Conservation (phyloP, 306 rosid species). For the Medicago ruthenica region DNA sequence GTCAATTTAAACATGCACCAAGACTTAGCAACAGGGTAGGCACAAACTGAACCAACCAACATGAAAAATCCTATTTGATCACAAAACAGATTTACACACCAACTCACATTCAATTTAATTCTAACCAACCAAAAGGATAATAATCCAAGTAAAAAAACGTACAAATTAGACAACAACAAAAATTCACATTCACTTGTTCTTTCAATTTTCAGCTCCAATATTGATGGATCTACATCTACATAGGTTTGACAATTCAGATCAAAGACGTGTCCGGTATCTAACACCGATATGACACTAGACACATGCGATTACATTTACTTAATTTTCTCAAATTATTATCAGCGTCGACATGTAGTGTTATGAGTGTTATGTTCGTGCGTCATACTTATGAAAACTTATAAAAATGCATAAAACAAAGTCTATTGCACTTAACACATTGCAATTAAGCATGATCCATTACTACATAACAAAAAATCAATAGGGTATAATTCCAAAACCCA, state of each 20-base stretch:
- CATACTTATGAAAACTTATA: too few relatives aligned
- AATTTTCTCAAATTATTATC: too few relatives aligned
- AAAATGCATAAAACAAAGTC: conserved; percentile 11
- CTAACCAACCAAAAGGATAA: conserved; percentile 18
- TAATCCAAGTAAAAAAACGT: neutral
- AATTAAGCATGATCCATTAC: neutral
- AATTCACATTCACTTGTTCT: too few relatives aligned
- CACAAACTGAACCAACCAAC: conserved; percentile 7
- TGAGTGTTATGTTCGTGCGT: too few relatives aligned
- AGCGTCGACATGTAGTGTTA: too few relatives aligned
- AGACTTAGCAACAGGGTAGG: neutral
- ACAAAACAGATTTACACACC: neutral
- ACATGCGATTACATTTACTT: too few relatives aligned
- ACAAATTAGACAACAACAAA: neutral
- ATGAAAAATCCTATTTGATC: conserved; percentile 16
- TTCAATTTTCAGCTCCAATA: too few relatives aligned
- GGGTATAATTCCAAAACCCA: neutral
- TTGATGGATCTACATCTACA: too few relatives aligned
- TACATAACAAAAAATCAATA: neutral
- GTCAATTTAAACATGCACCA: neutral
- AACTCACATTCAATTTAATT: conserved; percentile 31
- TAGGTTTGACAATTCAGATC: too few relatives aligned
- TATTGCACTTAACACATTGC: neutral
- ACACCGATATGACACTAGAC: too few relatives aligned
- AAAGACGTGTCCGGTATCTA: too few relatives aligned